These are phyloP conservation scores for Cladophialophora bantiana DNA, from an alignment of 2,329 filamentous ascomycete species.

Conservation along the genomic window DNA sequence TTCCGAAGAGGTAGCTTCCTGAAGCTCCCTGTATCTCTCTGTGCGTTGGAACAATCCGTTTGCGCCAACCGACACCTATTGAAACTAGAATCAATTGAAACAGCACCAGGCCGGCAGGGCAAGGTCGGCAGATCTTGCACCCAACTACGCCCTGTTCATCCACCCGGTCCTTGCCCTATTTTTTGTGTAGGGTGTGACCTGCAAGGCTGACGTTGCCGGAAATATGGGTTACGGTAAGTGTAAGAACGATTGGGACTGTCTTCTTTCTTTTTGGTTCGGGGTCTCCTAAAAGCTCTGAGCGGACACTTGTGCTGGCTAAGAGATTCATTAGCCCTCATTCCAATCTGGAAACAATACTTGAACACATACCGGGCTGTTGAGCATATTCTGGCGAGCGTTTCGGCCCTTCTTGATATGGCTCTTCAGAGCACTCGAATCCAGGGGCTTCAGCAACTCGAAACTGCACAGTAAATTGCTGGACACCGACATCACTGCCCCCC, in stretches of 20 bases:
- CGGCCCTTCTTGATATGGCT: slow-evolving; percentile 98
- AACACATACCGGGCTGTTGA: slow-evolving; percentile 88
- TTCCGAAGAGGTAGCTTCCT: slow-evolving; percentile 18
- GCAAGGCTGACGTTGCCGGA: not conserved
- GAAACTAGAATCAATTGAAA: slow-evolving; percentile 6
- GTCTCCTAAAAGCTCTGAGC: slow-evolving; percentile 52
- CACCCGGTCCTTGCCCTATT: not conserved
- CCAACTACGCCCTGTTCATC: not conserved
- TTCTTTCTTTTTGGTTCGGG: slow-evolving; percentile 1
- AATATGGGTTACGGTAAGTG: slow-evolving; percentile 4
- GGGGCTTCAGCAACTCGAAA: slow-evolving; percentile 93
- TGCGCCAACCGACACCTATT: slow-evolving; percentile 15
- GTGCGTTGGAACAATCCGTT: slow-evolving; percentile 6
- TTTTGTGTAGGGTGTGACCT: not conserved
- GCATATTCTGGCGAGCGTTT: slow-evolving; percentile 91
- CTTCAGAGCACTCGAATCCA: slow-evolving; percentile 95
- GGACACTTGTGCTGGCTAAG: slow-evolving; percentile 53
- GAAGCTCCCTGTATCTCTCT: not conserved
- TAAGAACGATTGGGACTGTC: slow-evolving; percentile 2
- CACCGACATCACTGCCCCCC: slow-evolving; percentile 98
- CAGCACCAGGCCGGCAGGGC: not conserved
- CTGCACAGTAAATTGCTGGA: slow-evolving; percentile 92
- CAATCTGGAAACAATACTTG: not conserved
- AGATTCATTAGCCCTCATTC: slow-evolving; percentile 18
- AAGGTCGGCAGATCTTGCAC: not conserved